These are phyloP conservation scores for Fusarium fujikuroi DNA, from an alignment of 2,329 filamentous ascomycete genomes.

Conservation along the genomic window DNA sequence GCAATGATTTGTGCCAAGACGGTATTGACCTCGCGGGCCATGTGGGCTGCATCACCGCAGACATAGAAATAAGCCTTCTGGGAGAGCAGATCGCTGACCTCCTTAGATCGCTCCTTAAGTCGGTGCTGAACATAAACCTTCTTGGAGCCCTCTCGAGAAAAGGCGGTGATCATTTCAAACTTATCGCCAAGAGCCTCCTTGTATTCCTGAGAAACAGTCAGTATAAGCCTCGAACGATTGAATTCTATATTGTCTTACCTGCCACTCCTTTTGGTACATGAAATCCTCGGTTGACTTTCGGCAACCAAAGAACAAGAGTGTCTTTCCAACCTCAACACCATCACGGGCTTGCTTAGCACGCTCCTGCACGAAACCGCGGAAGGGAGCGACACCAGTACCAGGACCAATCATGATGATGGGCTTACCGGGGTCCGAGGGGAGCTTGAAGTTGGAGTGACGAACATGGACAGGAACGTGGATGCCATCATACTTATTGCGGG, in stretches of 20 bases:
- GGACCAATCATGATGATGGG: slow-evolving; percentile 97
- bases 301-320: slow-evolving; percentile 95
- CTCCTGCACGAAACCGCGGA: slow-evolving; percentile 95
- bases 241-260: slow-evolving; percentile 69
- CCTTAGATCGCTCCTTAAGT: slow-evolving; percentile 81
- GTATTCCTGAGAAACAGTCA: slow-evolving; percentile 72
- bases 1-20: slow-evolving; percentile 89
- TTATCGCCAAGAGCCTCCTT: slow-evolving; percentile 85
- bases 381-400: slow-evolving; percentile 95
- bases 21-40: slow-evolving; percentile 92
- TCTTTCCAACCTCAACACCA: slow-evolving; percentile 86
- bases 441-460: slow-evolving; percentile 98
- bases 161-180: slow-evolving; percentile 91
- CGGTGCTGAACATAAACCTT: slow-evolving; percentile 98
- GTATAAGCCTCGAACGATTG: not conserved
- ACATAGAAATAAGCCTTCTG: slow-evolving; percentile 97
- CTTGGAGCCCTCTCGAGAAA: slow-evolving; percentile 86
- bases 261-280: slow-evolving; percentile 90
- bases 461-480: slow-evolving; percentile 95
- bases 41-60: slow-evolving; percentile 96
- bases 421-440: slow-evolving; percentile 93
- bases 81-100: slow-evolving; percentile 87
- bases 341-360: slow-evolving; percentile 83
- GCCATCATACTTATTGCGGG: slow-evolving; percentile 96
- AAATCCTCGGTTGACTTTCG: slow-evolving; percentile 90